phyloP scores from a whole-genome alignment of 2,329 filamentous ascomycete genomes.

The Harringtonia lauricola region DNA sequence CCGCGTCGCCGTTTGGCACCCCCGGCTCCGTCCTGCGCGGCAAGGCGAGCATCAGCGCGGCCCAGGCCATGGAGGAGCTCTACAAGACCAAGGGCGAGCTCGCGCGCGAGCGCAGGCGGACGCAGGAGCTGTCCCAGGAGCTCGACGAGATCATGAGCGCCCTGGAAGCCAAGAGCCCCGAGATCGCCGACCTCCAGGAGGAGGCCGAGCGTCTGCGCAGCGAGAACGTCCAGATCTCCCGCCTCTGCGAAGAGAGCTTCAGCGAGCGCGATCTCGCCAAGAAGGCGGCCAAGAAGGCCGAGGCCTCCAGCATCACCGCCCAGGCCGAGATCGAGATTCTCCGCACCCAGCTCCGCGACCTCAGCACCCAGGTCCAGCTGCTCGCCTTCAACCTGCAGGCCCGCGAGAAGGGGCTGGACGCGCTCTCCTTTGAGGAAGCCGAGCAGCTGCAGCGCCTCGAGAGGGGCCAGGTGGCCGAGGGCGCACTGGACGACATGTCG shows the following conservation, averaged over 20 bases:
- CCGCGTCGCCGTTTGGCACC: conserved; percentile 52
- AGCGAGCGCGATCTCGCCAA: conserved; percentile 69
- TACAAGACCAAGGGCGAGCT: conserved; percentile 62
- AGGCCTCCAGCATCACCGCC: conserved; percentile 54
- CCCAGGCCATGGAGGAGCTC: conserved; percentile 52
- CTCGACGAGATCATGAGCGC: conserved; percentile 79
- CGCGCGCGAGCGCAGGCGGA: conserved; percentile 61
- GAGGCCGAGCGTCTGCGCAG: conserved; percentile 72
- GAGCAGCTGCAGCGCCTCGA: conserved; percentile 68
- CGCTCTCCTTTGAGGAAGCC: conserved; percentile 60
- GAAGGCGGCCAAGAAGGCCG: conserved; percentile 68
- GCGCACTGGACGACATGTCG: conserved; percentile 61
- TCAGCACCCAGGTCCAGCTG: conserved; percentile 83
- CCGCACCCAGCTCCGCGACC: conserved; percentile 76
- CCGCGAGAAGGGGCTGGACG: conserved; percentile 65
- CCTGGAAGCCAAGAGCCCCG: conserved; percentile 75
- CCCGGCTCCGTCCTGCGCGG: conserved; percentile 41
- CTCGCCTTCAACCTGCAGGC: conserved; percentile 79
- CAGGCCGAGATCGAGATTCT: conserved; percentile 67
- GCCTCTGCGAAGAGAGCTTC: conserved; percentile 70
- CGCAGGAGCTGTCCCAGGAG: conserved; percentile 61
- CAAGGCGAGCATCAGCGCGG: conserved; percentile 46
- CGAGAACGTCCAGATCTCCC: conserved; percentile 76
- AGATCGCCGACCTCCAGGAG: conserved; percentile 72
- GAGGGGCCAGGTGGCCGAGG: conserved; percentile 61